Percentiles rank a stretch among this genome's conserved stretches.
Evolutionary conservation across 768 basidiomycete species (phyloP).

Genomic region (Astraeus odoratus): DNA sequence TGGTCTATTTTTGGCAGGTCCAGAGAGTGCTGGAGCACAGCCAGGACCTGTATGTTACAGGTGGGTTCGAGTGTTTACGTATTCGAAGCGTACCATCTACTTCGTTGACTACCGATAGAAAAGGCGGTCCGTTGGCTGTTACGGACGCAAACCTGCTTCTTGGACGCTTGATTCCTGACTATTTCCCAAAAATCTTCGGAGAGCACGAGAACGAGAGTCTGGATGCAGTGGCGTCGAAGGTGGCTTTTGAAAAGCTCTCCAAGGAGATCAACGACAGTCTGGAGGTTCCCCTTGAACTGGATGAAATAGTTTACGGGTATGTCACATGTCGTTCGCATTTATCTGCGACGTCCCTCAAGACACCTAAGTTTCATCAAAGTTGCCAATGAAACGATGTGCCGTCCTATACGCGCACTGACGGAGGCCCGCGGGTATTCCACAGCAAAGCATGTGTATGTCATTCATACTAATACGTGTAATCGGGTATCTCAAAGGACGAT

Average conservation of each 20-base stretch:
- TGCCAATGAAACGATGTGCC: slow-evolving; percentile 94
- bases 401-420: slow-evolving; percentile 87
- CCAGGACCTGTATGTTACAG: slow-evolving; percentile 91
- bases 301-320: slow-evolving; percentile 87
- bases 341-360: neutral
- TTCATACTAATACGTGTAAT: neutral
- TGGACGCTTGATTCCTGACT: slow-evolving; percentile 81
- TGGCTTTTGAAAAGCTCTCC: slow-evolving; percentile 61
- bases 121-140: slow-evolving; percentile 86
- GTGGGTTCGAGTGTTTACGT: slow-evolving; percentile 31
- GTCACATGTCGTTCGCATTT: slow-evolving; percentile 12
- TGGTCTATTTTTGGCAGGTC: slow-evolving; percentile 86
- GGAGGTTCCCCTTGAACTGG: slow-evolving; percentile 53
- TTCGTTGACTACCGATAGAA: slow-evolving; percentile 36
- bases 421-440: slow-evolving; percentile 86
- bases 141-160: slow-evolving; percentile 91
- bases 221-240: slow-evolving; percentile 63
- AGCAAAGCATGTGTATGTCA: slow-evolving; percentile 55
- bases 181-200: slow-evolving; percentile 95
- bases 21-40: slow-evolving; percentile 88
- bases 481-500: neutral
- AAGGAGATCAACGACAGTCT: slow-evolving; percentile 63
- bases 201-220: slow-evolving; percentile 80
- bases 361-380: slow-evolving; percentile 82
- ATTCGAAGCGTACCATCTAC: neutral